Conservation (phyloP, 805 yeast genomes). For the Zygoascus ofunaensis region DNA sequence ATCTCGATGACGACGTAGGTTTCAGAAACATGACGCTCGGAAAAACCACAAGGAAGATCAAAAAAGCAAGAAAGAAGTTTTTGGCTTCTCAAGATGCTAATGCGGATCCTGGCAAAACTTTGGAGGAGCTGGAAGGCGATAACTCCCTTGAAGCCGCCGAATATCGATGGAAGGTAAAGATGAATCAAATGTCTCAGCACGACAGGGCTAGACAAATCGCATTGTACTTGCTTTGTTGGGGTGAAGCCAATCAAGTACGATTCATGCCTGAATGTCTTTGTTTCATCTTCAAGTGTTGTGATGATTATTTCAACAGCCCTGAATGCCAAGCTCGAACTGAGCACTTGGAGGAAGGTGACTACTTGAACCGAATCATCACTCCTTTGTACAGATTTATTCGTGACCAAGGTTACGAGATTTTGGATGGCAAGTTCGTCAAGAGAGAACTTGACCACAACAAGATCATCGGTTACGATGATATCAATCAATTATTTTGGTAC, state of each 20-base stretch:
- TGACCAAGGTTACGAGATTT: slow-evolving; percentile 54
- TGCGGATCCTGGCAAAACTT: slow-evolving; percentile 44
- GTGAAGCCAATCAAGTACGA: slow-evolving; percentile 79
- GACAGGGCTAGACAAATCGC: slow-evolving; percentile 62
- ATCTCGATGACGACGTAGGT: slow-evolving; percentile 61
- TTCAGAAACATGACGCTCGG: slow-evolving; percentile 49
- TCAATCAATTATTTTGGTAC: slow-evolving; percentile 98
- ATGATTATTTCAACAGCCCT: slow-evolving; percentile 80
- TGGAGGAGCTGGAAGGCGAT: slow-evolving; percentile 61
- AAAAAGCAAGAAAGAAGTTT: slow-evolving; percentile 40
- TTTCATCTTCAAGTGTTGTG: slow-evolving; percentile 91
- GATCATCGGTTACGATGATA: slow-evolving; percentile 83
- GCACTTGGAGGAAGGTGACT: slow-evolving; percentile 54
- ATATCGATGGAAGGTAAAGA: slow-evolving; percentile 63
- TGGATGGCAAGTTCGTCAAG: slow-evolving; percentile 48
- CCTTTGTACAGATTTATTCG: slow-evolving; percentile 69
- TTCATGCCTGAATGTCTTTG: slow-evolving; percentile 85
- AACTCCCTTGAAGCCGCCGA: slow-evolving; percentile 59
- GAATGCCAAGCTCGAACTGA: slow-evolving; percentile 68
- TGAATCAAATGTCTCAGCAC: slow-evolving; percentile 43
- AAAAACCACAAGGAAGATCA: slow-evolving; percentile 35
- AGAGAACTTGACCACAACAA: slow-evolving; percentile 61
- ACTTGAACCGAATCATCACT: slow-evolving; percentile 81
- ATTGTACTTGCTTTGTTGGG: slow-evolving; percentile 59
- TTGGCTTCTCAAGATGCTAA: slow-evolving; percentile 35